Conservation (phyloP, 176 grass and related monocot genomes). For the Bothriochloa decipiens region DNA sequence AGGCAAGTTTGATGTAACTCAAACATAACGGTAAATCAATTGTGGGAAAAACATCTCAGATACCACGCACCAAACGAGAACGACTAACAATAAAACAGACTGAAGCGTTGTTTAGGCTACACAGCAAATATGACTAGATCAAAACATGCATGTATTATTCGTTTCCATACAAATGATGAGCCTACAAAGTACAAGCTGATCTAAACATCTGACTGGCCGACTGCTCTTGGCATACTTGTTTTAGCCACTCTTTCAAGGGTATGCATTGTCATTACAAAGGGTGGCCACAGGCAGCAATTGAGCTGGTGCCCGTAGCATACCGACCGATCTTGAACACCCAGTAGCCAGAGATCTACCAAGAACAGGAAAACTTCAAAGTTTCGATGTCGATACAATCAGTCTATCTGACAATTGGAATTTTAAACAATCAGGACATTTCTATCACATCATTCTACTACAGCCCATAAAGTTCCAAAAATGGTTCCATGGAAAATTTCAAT, state of each 20-base stretch:
- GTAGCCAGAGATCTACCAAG: conserved; percentile 33
- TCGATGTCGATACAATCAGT: conserved; percentile 25
- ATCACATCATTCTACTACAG: conserved; percentile 36
- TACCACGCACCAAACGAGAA: conserved; percentile 3
- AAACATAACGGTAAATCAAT: not conserved
- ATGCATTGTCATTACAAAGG: not conserved
- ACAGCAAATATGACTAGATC: conserved; percentile 27
- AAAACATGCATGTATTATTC: conserved; percentile 43
- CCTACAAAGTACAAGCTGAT: conserved; percentile 48
- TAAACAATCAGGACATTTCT: conserved; percentile 19
- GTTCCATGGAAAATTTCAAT: conserved; percentile 28
- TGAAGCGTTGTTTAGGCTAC: conserved; percentile 7
- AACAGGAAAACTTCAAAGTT: conserved; percentile 45
- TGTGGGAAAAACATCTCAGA: not conserved
- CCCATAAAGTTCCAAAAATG: conserved; percentile 18
- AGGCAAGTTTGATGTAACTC: not conserved
- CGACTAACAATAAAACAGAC: conserved; percentile 22
- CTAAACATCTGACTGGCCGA: conserved; percentile 13
- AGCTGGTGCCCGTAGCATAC: conserved; percentile 7
- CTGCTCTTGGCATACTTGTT: conserved; percentile 20
- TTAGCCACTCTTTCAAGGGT: conserved; percentile 27
- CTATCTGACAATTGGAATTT: conserved; percentile 51
- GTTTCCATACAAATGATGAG: conserved; percentile 28
- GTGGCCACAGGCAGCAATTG: not conserved
- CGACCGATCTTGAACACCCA: conserved; percentile 29